Base-by-base conservation (phyloP, 768 basidiomycete genomes). In the Kwoniella mangroviensis region DNA sequence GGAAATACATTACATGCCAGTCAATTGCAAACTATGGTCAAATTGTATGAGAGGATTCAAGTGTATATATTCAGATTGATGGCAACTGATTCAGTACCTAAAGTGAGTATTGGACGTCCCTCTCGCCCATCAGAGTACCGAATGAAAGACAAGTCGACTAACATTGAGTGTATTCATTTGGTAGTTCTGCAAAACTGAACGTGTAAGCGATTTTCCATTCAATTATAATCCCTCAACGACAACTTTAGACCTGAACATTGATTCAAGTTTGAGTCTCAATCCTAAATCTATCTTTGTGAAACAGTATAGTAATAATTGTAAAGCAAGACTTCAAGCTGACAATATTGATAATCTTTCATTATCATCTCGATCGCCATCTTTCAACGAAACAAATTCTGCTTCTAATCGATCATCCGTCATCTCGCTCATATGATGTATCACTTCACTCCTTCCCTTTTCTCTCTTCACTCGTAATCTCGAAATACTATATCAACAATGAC, bases 41-140 rank as follows among this genome's bases (percentile, higher is more conserved):
- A 88, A 74, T 84, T 98, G 75, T 99, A 98, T 83, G 95, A 95
- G 83, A 89, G 95, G 67, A 99, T 99, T 65, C 97, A 98, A 84
- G 91, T 87, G 22, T 95, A 98, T 79, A 94, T 98, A 73, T 98
- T 98, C 86, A 89, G 96, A 57, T 82, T 99, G 76, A 96, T 99
- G 92, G 94, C 97, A 19, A 96, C 95, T 66, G 97, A 99, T 83
- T 98, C 96, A 7, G 91, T 99, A n/a, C 97, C 97, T 15, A 96
- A 96, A 87, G 81, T 79, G 68, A 63, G 80, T 71, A 9, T 42
- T 28, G 24, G 9, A 34, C 34, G 6, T 34, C 6, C 9, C 34
- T 34, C 34, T 6, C 34, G 9, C 34, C 34, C 34, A 34, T 34
- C 34, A 34, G 34, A 34, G 34, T 34, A 34, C 34, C 34, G 34